Base-by-base conservation (phyloP, 805 yeast genomes). In the Ascoidea rubescens region DNA sequence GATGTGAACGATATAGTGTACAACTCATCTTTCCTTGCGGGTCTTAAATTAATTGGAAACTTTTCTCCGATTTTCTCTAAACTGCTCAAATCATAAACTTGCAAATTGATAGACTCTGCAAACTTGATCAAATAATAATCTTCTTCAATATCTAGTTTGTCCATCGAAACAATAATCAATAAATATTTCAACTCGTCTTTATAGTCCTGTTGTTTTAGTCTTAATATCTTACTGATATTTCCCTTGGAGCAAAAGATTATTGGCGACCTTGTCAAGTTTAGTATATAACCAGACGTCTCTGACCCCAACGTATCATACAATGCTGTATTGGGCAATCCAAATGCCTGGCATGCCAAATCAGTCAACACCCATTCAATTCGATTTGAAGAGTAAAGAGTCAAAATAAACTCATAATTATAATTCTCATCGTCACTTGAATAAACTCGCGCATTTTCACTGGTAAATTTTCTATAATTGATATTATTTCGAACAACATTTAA, bases 1-100 rank as follows among this genome's bases (percentile, higher is more conserved):
- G 87, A 80, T 2, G 90, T 84, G 63, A 82, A 83, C 6, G 83
- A 78, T 49, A 84, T 75, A 16, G 89, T 80, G 62, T 78, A 79
- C 21, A 75, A 48, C 28, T 76, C 72, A 12, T 76, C 73, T 1
- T 80, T 75, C 1, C 64, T 67, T 31, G 87, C 85, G 8, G 77
- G 77, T 31, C 62, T 53, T 45, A 59, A 62, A 1, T 69, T 60
- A 58, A 59, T 70, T 2, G 75, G 73, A 46, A 72, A 64, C 54
- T 69, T 61, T 56, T 50, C 58, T 46, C 66, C 70, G 53, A 66
- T 37, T 2, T 59, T 59, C 45, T 61, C 61, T 21, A 68, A 59
- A 37, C 61, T 63, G 4, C 61, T 60, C 33, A 67, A 59, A 31
- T 60, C 55, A 48, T 60, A 62, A 17, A 56, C 47, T 44, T 57